Conservation (phyloP, 331 rosid species). For the Rhamnella rubrinervis region DNA sequence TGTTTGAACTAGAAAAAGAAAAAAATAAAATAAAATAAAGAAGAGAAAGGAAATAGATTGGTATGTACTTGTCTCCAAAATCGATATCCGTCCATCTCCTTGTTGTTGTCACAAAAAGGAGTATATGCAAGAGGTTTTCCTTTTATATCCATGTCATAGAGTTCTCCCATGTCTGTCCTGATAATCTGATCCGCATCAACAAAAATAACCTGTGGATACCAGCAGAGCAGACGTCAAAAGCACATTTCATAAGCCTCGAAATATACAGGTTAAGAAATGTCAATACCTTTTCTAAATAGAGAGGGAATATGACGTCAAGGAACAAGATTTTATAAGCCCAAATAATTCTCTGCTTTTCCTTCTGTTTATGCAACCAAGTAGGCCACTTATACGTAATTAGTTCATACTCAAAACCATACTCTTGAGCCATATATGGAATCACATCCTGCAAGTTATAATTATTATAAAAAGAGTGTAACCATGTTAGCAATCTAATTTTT, state of each 20-base stretch:
- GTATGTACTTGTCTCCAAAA: conserved; percentile 94
- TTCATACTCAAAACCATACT: conserved; percentile 88
- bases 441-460: conserved; percentile 56
- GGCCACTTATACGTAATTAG: conserved; percentile 98
- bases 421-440: conserved; percentile 92
- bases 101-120: conserved; percentile 96
- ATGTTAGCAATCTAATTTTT: conserved; percentile 15
- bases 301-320: conserved; percentile 97
- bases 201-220: conserved; percentile 79
- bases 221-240: conserved; percentile 20
- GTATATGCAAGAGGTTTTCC: conserved; percentile 96
- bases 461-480: conserved; percentile 23
- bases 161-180: conserved; percentile 98
- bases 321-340: conserved; percentile 99
- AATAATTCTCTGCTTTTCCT: conserved; percentile 93
- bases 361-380: conserved; percentile 98
- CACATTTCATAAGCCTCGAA: neutral
- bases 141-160: conserved; percentile 93
- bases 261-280: neutral
- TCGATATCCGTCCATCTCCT: conserved; percentile 98
- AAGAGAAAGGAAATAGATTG: conserved; percentile 7
- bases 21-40: conserved; percentile 10
- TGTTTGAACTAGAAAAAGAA: conserved; percentile 5
- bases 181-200: conserved; percentile 97
- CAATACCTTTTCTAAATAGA: conserved; percentile 90